Evolutionary conservation across 2,329 filamentous ascomycete species (phyloP).

Genomic region (Trichoderma gracile): DNA sequence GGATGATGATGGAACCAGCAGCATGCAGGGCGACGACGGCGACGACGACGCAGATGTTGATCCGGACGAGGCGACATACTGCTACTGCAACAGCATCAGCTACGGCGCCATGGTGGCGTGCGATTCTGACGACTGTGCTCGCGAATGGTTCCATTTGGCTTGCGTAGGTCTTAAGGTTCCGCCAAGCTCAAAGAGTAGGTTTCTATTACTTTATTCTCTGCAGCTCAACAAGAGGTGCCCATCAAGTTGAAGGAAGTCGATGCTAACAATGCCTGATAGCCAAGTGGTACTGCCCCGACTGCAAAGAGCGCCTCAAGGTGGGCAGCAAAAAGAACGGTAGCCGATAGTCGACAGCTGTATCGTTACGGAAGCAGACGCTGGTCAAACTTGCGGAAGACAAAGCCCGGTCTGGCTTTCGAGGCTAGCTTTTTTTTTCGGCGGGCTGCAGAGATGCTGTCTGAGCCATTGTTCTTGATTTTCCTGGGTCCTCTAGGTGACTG

Average conservation of each 20-base stretch:
- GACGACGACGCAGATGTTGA: conserved; percentile 61
- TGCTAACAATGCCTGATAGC: conserved; percentile 45
- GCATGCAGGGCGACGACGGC: conserved; percentile 41
- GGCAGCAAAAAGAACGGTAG: conserved; percentile 54
- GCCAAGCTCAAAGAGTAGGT: conserved; percentile 73
- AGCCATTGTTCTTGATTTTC: background rate
- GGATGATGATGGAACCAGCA: conserved; percentile 48
- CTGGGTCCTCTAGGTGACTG: conserved; percentile 1
- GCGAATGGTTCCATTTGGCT: conserved; percentile 82
- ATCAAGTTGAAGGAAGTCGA: background rate
- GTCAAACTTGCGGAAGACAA: too few species aligned
- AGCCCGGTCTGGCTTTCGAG: background rate
- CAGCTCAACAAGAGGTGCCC: background rate
- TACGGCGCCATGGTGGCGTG: conserved; percentile 86
- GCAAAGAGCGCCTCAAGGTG: conserved; percentile 65
- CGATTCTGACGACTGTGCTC: conserved; percentile 69
- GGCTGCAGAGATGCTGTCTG: background rate
- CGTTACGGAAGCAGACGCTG: background rate
- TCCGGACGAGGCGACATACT: conserved; percentile 72
- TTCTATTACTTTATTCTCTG: conserved; percentile 7
- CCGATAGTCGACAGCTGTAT: conserved; percentile 38
- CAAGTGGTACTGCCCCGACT: conserved; percentile 82
- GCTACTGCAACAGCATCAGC: conserved; percentile 77
- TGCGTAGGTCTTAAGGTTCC: conserved; percentile 79
- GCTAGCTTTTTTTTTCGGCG: too few species aligned